phyloP scores from a whole-genome alignment of 140 eudicot species.

The Ambrosia hybrid region DNA sequence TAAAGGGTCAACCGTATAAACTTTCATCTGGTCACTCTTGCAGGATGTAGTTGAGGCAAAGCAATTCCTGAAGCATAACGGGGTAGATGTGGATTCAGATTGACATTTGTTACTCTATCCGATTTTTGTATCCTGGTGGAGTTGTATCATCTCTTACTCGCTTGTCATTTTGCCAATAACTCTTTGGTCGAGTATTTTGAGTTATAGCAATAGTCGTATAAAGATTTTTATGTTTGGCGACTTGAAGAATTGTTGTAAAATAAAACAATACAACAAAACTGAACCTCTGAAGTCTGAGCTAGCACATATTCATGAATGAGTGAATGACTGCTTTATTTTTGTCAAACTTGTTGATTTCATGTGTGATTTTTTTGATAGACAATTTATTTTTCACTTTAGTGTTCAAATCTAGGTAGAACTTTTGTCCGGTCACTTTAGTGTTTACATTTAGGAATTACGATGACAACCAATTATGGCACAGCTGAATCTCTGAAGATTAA shows the following conservation, averaged over 20 bases:
- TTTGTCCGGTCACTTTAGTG: too few species aligned
- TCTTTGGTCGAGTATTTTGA: not conserved
- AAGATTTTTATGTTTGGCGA: not conserved
- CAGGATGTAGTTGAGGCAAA: constrained; percentile 82
- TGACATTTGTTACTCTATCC: constrained; percentile 21
- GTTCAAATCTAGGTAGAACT: too few species aligned
- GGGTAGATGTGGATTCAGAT: constrained; percentile 69
- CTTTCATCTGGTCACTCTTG: constrained; percentile 24
- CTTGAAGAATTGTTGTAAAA: not conserved
- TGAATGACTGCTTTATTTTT: not conserved
- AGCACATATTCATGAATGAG: not conserved
- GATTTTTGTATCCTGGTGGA: not conserved
- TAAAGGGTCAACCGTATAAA: not conserved
- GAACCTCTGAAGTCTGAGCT: not conserved
- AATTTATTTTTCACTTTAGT: not conserved
- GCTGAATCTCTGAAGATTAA: too few species aligned
- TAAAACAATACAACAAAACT: not conserved
- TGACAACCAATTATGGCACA: too few species aligned
- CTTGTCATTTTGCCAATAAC: not conserved
- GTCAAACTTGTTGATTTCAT: not conserved
- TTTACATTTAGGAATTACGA: too few species aligned
- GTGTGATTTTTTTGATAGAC: not conserved
- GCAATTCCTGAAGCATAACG: constrained; percentile 71
- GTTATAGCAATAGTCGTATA: not conserved
- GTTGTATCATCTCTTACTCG: not conserved